phyloP scores from a whole-genome alignment of 176 grass and related monocot species.

The Thalia dealbata region DNA sequence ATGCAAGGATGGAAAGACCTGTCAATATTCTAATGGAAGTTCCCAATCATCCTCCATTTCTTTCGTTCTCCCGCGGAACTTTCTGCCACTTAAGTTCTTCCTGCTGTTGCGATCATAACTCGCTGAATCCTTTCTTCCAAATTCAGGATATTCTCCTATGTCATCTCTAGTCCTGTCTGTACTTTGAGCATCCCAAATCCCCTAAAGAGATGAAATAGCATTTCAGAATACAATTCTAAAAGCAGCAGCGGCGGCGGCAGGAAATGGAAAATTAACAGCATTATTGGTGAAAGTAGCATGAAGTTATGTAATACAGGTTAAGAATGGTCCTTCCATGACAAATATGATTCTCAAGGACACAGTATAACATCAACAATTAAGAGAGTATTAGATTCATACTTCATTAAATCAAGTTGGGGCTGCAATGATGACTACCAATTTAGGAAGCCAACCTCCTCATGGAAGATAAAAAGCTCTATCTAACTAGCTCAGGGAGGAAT shows the following conservation, averaged over 20 bases:
- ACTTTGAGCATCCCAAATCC: constrained; percentile 65
- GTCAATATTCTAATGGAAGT: constrained; percentile 67
- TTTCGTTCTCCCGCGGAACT: constrained; percentile 28
- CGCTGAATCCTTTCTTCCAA: constrained; percentile 24
- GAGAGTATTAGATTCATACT: no score
- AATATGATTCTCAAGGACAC: no score
- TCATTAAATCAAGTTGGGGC: no score
- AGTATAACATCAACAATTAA: no score
- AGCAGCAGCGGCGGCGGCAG: no score
- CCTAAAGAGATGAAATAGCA: constrained; percentile 20
- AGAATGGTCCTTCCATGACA: no score
- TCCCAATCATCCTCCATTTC: constrained; percentile 57
- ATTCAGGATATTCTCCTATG: constrained; percentile 31
- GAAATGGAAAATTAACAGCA: no score
- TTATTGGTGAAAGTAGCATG: not conserved
- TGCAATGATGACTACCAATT: no score
- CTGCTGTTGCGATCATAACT: constrained; percentile 12
- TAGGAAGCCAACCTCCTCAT: no score
- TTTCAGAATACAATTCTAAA: not conserved
- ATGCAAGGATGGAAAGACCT: not conserved
- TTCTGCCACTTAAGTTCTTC: constrained; percentile 25
- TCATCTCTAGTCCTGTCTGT: constrained; percentile 28
- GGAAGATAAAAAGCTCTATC: no score
- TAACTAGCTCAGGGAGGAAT: no score
- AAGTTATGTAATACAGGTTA: not conserved